phyloP scores from a whole-genome alignment of 768 basidiomycete species.

The Leccinum ochraceum region DNA sequence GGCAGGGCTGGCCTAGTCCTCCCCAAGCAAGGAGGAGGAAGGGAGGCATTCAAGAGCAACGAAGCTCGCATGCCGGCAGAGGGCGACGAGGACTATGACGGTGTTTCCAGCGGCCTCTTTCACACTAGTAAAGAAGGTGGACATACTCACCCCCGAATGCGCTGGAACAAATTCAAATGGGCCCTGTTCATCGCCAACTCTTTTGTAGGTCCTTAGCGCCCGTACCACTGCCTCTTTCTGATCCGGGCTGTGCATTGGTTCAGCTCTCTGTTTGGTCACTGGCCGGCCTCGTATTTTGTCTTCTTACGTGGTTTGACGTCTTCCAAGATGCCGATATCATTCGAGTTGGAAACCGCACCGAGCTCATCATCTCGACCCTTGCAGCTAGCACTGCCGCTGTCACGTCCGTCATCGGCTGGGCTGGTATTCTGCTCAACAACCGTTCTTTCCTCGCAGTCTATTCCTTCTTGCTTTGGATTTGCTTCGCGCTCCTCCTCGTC shows the following conservation, averaged over 20 bases:
- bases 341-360: slow-evolving; percentile 64
- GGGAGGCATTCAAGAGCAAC: slow-evolving; percentile 60
- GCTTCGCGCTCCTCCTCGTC: slow-evolving; percentile 65
- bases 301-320: slow-evolving; percentile 78
- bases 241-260: neutral
- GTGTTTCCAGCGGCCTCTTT: slow-evolving; percentile 36
- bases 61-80: slow-evolving; percentile 53
- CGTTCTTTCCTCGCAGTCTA: slow-evolving; percentile 79
- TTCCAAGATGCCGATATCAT: slow-evolving; percentile 70
- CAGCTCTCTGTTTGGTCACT: slow-evolving; percentile 66
- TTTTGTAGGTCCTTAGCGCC: slow-evolving; percentile 5
- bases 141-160: slow-evolving; percentile 43
- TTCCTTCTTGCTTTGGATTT: slow-evolving; percentile 70
- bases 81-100: slow-evolving; percentile 58
- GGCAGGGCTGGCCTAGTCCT: slow-evolving; percentile 36
- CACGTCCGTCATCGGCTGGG: slow-evolving; percentile 73
- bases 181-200: slow-evolving; percentile 64
- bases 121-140: slow-evolving; percentile 36
- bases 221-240: neutral
- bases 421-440: slow-evolving; percentile 82
- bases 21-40: slow-evolving; percentile 68
- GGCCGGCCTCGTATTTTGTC: slow-evolving; percentile 59
- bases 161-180: slow-evolving; percentile 91
- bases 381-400: slow-evolving; percentile 60
- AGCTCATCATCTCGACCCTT: slow-evolving; percentile 70